phyloP scores from a whole-genome alignment of 108 stramenopile species.

The Conticribra guillardii region DNA sequence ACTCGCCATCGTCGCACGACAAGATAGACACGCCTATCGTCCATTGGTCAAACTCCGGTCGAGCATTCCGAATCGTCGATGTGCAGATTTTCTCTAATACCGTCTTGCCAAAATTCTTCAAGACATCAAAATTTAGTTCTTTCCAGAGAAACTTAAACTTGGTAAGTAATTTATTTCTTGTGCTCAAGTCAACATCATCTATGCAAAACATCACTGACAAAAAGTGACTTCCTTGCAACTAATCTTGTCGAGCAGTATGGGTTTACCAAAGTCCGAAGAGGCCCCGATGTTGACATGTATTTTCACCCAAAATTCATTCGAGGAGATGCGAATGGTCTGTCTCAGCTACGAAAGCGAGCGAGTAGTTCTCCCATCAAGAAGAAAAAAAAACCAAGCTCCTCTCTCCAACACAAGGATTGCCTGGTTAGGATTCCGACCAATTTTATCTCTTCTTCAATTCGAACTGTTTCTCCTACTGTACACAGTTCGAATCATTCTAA shows the following conservation, averaged over 20 bases:
- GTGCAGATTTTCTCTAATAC: constrained; percentile 65
- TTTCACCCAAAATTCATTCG: constrained; percentile 72
- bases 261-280: constrained; percentile 80
- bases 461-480: background rate
- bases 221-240: background rate
- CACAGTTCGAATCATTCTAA: too few species aligned
- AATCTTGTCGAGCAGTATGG: constrained; percentile 62
- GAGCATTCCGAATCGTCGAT: constrained; percentile 81
- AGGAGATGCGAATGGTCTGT: constrained; percentile 58
- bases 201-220: background rate
- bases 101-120: constrained; percentile 88
- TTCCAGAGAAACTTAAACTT: constrained; percentile 93
- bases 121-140: constrained; percentile 89
- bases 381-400: background rate
- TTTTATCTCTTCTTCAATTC: too few species aligned
- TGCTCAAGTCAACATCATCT: background rate
- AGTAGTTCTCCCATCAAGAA: background rate
- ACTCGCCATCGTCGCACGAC: background rate
- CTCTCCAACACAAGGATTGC: background rate
- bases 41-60: constrained; percentile 78
- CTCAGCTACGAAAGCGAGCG: constrained; percentile 61
- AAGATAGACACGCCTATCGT: constrained; percentile 11
- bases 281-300: constrained; percentile 78
- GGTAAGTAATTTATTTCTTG: constrained; percentile 52
- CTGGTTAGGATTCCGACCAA: too few species aligned